Conservation (phyloP, 176 grass and related monocot species). For the Musa acuminata region DNA sequence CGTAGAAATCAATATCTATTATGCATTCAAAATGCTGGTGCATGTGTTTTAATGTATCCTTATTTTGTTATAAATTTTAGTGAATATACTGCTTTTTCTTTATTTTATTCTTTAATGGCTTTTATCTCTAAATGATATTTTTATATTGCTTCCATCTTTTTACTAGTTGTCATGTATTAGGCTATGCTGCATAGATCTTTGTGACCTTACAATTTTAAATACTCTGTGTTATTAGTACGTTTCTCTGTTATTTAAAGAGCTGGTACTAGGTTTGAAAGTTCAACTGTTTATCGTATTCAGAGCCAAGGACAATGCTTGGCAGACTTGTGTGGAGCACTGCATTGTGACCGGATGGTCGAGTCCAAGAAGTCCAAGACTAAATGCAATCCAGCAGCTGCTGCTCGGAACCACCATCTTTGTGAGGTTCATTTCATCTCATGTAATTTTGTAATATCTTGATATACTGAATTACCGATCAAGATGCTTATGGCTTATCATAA, state of each 20-base stretch:
- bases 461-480: not conserved
- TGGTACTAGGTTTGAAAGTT: conserved; percentile 4
- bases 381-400: conserved; percentile 77
- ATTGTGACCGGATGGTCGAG: conserved; percentile 70
- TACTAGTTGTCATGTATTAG: conserved; percentile 1
- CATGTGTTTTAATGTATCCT: not conserved
- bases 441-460: conserved; percentile 13
- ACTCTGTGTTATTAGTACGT: not conserved
- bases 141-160: not conserved
- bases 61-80: not conserved
- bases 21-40: not conserved
- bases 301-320: conserved; percentile 84
- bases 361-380: conserved; percentile 82
- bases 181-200: not conserved
- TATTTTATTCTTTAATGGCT: not conserved
- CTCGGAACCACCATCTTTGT: conserved; percentile 88
- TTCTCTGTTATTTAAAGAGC: not conserved
- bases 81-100: not conserved
- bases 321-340: conserved; percentile 79
- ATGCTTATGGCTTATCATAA: not conserved
- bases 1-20: too few species aligned
- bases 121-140: not conserved
- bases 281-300: conserved; percentile 30
- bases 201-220: not conserved
- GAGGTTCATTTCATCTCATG: conserved; percentile 56